These are phyloP conservation scores for Zygosaccharomyces kombuchaensis DNA, from an alignment of 805 yeast species.

Conservation along the genomic window DNA sequence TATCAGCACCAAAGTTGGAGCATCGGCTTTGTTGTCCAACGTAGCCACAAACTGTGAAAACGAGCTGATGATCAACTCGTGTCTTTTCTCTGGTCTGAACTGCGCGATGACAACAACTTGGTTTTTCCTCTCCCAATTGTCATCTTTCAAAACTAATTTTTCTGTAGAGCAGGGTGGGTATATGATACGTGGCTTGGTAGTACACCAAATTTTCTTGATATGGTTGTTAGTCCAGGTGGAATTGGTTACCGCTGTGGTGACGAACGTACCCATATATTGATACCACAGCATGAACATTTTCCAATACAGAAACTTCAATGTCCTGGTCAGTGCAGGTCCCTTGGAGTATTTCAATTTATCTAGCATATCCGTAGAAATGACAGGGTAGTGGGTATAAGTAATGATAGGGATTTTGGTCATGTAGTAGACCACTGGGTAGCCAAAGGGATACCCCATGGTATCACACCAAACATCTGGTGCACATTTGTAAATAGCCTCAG, in stretches of 20 bases:
- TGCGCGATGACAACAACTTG: slow-evolving; percentile 62
- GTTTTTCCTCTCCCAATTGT: slow-evolving; percentile 35
- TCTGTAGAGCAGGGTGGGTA: slow-evolving; percentile 92
- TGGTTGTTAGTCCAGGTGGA: slow-evolving; percentile 92
- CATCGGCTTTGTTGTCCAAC: slow-evolving; percentile 2
- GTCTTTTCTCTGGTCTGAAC: slow-evolving; percentile 93
- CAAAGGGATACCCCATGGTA: slow-evolving; percentile 90
- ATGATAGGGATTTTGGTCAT: slow-evolving; percentile 67
- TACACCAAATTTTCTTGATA: slow-evolving; percentile 60
- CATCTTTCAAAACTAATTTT: slow-evolving; percentile 35
- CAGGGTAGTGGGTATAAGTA: slow-evolving; percentile 93
- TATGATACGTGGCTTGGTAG: slow-evolving; percentile 43
- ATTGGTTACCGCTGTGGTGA: slow-evolving; percentile 66
- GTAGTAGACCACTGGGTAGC: slow-evolving; percentile 60
- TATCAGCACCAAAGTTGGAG: slow-evolving; percentile 63
- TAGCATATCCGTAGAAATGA: slow-evolving; percentile 85
- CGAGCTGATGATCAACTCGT: slow-evolving; percentile 60
- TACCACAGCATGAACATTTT: slow-evolving; percentile 57
- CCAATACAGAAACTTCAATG: slow-evolving; percentile 66
- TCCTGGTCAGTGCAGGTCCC: slow-evolving; percentile 18
- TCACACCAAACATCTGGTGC: slow-evolving; percentile 91
- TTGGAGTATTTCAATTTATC: slow-evolving; percentile 42
- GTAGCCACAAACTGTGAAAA: slow-evolving; percentile 50
- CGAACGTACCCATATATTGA: slow-evolving; percentile 59
- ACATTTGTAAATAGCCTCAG: slow-evolving; percentile 64